A percentile compares a stretch with the other conserved stretches of the same genome.
Evolutionary conservation across 164 flowering plant genomes (phyloP).

Genomic region (Vitis labrusca): DNA sequence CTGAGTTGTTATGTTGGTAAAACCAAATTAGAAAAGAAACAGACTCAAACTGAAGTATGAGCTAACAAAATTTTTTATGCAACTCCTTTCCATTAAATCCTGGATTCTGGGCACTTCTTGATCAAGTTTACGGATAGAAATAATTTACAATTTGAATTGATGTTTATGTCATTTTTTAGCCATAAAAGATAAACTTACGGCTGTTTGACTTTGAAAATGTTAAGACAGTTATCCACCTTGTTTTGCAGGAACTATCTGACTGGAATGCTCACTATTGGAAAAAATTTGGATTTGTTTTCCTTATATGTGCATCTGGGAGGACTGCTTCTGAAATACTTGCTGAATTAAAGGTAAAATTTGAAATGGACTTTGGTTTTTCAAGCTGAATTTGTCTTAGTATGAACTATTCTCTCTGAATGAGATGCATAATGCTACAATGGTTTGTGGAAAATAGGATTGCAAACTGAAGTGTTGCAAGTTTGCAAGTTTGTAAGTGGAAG

Average conservation of each 20-base stretch:
- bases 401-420: background rate
- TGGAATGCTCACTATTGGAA: conserved; percentile 76
- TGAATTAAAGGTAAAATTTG: conserved; percentile 64
- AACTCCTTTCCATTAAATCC: background rate
- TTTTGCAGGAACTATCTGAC: conserved; percentile 63
- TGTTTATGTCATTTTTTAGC: background rate
- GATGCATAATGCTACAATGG: background rate
- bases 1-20: background rate
- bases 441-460: background rate
- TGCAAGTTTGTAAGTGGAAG: too few relatives aligned
- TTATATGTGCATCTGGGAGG: conserved; percentile 92
- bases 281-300: conserved; percentile 89
- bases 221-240: background rate
- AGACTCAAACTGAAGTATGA: background rate
- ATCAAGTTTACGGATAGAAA: background rate
- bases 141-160: background rate
- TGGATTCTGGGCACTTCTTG: background rate
- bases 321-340: conserved; percentile 74
- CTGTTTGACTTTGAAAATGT: background rate
- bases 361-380: background rate
- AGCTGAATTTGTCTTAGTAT: background rate
- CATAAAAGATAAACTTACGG: background rate
- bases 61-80: background rate
- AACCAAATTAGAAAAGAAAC: background rate
- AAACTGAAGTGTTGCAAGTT: background rate